Evolutionary conservation across 805 yeast species (phyloP), one percentile per base, ranked within the genome.

Genomic region (Tanozyma kutaoensis): DNA sequence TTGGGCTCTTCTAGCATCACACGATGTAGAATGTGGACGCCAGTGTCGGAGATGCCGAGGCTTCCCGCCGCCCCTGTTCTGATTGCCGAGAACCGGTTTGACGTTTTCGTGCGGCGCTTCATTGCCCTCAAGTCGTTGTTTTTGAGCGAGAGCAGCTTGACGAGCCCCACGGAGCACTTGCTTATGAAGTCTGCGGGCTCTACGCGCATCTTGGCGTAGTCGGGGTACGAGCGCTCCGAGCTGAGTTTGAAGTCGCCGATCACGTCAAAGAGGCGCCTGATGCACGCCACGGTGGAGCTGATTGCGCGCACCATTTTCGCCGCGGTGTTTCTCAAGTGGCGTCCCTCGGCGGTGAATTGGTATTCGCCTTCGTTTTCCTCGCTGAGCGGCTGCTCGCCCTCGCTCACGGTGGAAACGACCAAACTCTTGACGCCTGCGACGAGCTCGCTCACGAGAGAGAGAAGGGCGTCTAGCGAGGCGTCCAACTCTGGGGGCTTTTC

Each of bases 201-300:
- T 3, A 79, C 62, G 32, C 65, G 61, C 48, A 73, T 66, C 15
- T 46, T 48, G 8, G 62, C 49, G 36, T 77, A 77, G 45, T 80
- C 78, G 1, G 82, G 76, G 42, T 77, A 79, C 13, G 69, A 55
- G 40, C 84, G 63, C 23, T 70, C 73, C 2, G 57, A 46, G 14
- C 71, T 66, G 24, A 78, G 51, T 39, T 64, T 66, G 45, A 76
- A 75, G 36, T 76, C 80, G n/a, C 78, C 78, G n/a, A 74, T 66
- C 12, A 69, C 43, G 8, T 66, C 58, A 17, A 76, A 45, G 23
- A 73, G 56, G 30, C 55, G 61, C 34, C 65, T 48, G 28, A 76
- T 72, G 8, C 71, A 66, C 1, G 49, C 40, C 13, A 72, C 57
- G 1, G 76, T 66, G 13, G 48, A 40, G 8, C 68, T 45, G 14